Conservation (phyloP, 1,284 basidiomycete species). For the Ustilago xerochloae region DNA sequence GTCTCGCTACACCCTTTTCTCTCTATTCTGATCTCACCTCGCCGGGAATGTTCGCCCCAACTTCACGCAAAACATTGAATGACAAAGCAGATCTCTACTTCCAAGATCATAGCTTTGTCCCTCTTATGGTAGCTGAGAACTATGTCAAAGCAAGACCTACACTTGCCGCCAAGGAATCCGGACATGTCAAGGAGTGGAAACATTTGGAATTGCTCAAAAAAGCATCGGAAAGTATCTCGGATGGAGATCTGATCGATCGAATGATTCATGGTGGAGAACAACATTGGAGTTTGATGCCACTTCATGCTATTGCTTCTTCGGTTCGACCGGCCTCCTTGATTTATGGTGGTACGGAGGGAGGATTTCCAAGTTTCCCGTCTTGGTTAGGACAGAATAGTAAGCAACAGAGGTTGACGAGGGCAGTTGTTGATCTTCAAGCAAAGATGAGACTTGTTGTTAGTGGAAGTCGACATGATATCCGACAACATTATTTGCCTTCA, state of each 20-base stretch:
- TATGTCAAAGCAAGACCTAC: slow-evolving; percentile 73
- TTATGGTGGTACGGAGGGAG: slow-evolving; percentile 53
- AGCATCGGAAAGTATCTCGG: slow-evolving; percentile 90
- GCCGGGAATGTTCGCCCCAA: slow-evolving; percentile 87
- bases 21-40: slow-evolving; percentile 76
- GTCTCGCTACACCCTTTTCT: slow-evolving; percentile 77
- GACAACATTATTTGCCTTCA: slow-evolving; percentile 88
- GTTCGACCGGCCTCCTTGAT: slow-evolving; percentile 72
- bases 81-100: slow-evolving; percentile 98
- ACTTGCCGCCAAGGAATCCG: slow-evolving; percentile 69
- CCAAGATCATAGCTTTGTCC: slow-evolving; percentile 92
- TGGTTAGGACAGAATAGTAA: slow-evolving; percentile 95
- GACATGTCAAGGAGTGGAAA: slow-evolving; percentile 70
- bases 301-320: slow-evolving; percentile 89
- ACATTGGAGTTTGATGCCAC: slow-evolving; percentile 93
- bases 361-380: slow-evolving; percentile 57
- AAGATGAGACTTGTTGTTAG: slow-evolving; percentile 93
- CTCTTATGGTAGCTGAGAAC: slow-evolving; percentile 84
- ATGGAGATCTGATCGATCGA: slow-evolving; percentile 92
- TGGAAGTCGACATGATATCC: slow-evolving; percentile 85
- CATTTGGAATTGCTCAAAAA: slow-evolving; percentile 78
- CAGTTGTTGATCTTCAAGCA: slow-evolving; percentile 89
- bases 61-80: slow-evolving; percentile 81
- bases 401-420: slow-evolving; percentile 81
- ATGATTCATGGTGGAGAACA: slow-evolving; percentile 89